Evolutionary conservation across 129 eudicot genomes (phyloP).

Genomic region (Tagetes patula): DNA sequence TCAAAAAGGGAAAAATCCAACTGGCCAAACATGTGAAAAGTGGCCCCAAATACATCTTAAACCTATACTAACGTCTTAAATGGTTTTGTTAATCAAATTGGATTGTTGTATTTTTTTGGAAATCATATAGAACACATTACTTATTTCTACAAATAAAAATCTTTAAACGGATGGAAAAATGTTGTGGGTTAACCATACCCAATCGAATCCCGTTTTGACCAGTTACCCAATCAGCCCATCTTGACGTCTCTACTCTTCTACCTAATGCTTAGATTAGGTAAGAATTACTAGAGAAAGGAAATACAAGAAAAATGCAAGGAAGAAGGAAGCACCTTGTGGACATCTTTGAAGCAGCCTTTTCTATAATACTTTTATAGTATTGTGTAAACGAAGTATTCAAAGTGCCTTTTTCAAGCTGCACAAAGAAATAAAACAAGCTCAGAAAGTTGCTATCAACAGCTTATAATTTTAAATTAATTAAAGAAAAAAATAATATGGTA

Average conservation of each 20-base stretch:
- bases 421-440: slow-evolving; percentile 6
- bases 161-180: neutral
- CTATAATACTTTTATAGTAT: slow-evolving; percentile 72
- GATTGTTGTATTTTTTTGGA: neutral
- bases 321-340: slow-evolving; percentile 27
- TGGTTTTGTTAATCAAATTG: neutral
- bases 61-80: neutral
- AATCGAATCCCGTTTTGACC: neutral
- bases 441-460: slow-evolving; percentile 12
- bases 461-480: neutral
- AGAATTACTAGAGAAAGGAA: neutral
- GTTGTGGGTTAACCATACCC: neutral
- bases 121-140: no score
- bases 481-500: neutral
- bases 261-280: neutral
- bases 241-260: neutral
- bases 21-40: neutral
- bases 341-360: slow-evolving; percentile 67
- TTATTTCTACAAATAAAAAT: neutral
- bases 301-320: neutral
- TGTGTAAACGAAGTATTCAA: slow-evolving; percentile 63
- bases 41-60: neutral
- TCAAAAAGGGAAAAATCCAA: neutral
- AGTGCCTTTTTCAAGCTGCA: slow-evolving; percentile 78
- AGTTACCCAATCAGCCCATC: neutral